Evolutionary conservation across 129 eudicot species (phyloP).

Genomic region (Escallonia rubra): DNA sequence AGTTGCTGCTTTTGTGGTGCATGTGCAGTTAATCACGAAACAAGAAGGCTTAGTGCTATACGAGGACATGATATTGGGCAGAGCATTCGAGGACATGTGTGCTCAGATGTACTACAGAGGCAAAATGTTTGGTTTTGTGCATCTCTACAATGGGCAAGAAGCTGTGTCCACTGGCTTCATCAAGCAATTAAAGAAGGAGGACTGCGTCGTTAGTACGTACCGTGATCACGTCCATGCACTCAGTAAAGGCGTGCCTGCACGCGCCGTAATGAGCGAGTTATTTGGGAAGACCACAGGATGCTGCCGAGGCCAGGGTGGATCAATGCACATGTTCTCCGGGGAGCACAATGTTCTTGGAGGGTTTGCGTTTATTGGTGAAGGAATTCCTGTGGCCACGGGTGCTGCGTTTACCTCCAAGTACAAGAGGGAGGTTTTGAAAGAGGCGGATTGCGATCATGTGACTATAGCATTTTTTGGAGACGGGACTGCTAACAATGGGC

Average conservation of each 20-base stretch:
- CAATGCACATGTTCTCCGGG: conserved; percentile 72
- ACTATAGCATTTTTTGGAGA: conserved; percentile 65
- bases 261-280: conserved; percentile 67
- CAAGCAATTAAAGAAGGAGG: conserved; percentile 57
- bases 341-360: conserved; percentile 60
- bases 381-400: conserved; percentile 66
- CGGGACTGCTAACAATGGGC: conserved; percentile 74
- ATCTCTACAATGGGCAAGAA: conserved; percentile 73
- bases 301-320: conserved; percentile 72
- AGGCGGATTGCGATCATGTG: conserved; percentile 64
- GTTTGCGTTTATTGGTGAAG: conserved; percentile 65
- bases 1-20: background rate
- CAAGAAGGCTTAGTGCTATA: conserved; percentile 62
- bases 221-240: conserved; percentile 76
- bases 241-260: conserved; percentile 75
- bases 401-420: conserved; percentile 62
- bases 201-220: conserved; percentile 59
- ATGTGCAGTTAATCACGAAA: conserved; percentile 48
- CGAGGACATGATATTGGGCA: conserved; percentile 68
- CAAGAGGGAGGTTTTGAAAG: conserved; percentile 53
- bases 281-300: conserved; percentile 63
- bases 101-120: conserved; percentile 87
- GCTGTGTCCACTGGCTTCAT: conserved; percentile 86
- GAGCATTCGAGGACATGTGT: conserved; percentile 75
- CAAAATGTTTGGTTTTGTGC: conserved; percentile 77